A percentile compares a stretch with the other conserved stretches of the same genome.
Evolutionary conservation across 2,329 filamentous ascomycete species (phyloP).

Genomic region (Kalaharituber pfeilii): DNA sequence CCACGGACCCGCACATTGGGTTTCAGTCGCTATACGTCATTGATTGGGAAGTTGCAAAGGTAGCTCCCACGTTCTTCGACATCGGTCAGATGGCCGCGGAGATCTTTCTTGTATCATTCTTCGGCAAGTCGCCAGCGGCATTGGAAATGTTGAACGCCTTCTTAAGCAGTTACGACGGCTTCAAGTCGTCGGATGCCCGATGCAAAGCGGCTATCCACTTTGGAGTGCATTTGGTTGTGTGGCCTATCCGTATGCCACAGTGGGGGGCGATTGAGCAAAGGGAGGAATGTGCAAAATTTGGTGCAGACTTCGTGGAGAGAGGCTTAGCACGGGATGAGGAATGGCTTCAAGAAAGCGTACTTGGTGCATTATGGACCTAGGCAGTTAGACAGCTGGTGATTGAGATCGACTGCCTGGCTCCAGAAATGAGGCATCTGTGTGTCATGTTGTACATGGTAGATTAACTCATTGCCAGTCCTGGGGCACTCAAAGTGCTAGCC

Average conservation of each 20-base stretch:
- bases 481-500: too few relatives aligned
- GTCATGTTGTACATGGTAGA: too few relatives aligned
- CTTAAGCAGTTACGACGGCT: not conserved
- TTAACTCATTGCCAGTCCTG: too few relatives aligned
- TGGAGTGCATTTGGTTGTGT: not conserved
- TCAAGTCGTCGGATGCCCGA: not conserved
- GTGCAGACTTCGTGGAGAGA: not conserved
- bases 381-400: too few relatives aligned
- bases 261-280: not conserved
- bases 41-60: not conserved
- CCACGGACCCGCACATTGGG: not conserved
- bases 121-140: not conserved
- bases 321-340: not conserved
- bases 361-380: too few relatives aligned
- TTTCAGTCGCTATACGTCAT: not conserved
- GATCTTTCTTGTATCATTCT: not conserved
- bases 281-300: not conserved
- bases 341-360: not conserved
- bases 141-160: not conserved
- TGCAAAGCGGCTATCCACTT: constrained; percentile 1
- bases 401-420: too few relatives aligned
- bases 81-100: constrained; percentile 1
- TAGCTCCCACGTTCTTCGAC: not conserved
- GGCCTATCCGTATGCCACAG: not conserved
- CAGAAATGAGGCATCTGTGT: too few relatives aligned